Evolutionary conservation across 352 stramenopile genomes (phyloP), one percentile per base, ranked within the genome.

Genomic region (Globisporangium spinosum): DNA sequence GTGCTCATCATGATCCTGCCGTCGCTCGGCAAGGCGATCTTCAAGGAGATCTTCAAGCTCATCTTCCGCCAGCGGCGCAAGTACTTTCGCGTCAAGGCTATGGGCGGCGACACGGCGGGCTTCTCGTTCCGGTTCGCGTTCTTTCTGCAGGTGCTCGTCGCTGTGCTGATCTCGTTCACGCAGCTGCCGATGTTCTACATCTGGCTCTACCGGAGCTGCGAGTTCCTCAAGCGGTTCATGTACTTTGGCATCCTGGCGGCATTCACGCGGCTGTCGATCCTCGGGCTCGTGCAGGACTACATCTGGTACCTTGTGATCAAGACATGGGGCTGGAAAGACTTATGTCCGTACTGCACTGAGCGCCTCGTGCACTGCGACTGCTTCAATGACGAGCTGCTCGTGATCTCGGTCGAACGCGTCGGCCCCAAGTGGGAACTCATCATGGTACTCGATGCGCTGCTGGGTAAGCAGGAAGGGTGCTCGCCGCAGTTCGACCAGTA

Each of bases 1-100:
- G 68, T 87, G 27, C 51, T 84, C 29, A 74, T 89, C 25, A 78
- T 78, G 43, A 67, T 90, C 2, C 60, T 89, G 20, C 82, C 82
- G 40, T 78, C 82, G 23, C 73, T 79, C 9, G 80, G 77, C n/a
- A 90, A 90, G 27, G 82, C 82, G 56, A 62, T 89, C 20, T 90
- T 90, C 62, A 90, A 90, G 55, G 82, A 90, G 70, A 74, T 90
- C 32, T 90, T 89, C 69, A 90, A 90, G 69, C 71, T 90, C 35
- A 89, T 90, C 59, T 90, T 90, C 63, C 75, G 82, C 17, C 82
- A 90, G 58, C 73, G 82, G 9, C 82, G 82, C 70, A 88, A 86
- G 66, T 90, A 80, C 60, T 90, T 81, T n/a, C 77, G 82, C 5
- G 65, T 84, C 17, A 81, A 83, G 34, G 77, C 78, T 0, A 35